phyloP scores from a whole-genome alignment of 177 flowering plant species.

The Telopea speciosissima region DNA sequence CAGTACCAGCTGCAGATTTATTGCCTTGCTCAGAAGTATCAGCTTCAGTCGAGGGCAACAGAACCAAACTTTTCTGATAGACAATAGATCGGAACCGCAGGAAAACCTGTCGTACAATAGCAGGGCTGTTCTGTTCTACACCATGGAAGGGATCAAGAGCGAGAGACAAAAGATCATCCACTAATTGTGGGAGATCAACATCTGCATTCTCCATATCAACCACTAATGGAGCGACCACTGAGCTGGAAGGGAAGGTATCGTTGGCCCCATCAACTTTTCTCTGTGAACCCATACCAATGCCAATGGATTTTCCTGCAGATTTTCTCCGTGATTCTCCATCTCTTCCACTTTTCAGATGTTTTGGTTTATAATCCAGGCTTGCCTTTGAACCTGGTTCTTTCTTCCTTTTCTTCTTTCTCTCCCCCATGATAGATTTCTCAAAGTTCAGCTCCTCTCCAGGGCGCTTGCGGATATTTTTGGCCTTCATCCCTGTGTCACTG shows the following conservation, averaged over 20 bases:
- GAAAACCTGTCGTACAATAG: conserved; percentile 33
- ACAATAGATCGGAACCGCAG: conserved; percentile 61
- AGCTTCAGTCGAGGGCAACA: conserved; percentile 19
- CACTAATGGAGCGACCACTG: conserved; percentile 8
- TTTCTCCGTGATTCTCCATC: conserved; percentile 18
- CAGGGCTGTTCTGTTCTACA: conserved; percentile 32
- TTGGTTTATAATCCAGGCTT: conserved; percentile 18
- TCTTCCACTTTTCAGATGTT: conserved; percentile 27
- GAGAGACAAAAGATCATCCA: conserved; percentile 49
- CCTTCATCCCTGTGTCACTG: conserved; percentile 30
- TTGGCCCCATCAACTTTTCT: conserved; percentile 22
- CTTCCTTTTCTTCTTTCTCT: conserved; percentile 12
- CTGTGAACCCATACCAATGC: conserved; percentile 18
- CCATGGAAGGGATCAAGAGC: conserved; percentile 75
- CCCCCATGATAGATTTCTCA: conserved; percentile 23
- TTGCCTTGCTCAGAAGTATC: conserved; percentile 28
- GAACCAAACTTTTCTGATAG: conserved; percentile 61
- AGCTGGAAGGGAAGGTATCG: conserved; percentile 1
- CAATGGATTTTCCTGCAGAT: conserved; percentile 24
- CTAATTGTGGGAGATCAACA: conserved; percentile 39
- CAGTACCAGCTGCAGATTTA: conserved; percentile 20
- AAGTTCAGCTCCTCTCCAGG: conserved; percentile 27
- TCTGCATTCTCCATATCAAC: conserved; percentile 19
- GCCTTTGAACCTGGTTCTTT: conserved; percentile 24
- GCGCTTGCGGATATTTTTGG: conserved; percentile 37